Evolutionary conservation across 495 filamentous ascomycete genomes (phyloP), one percentile per base, ranked within the genome.

Genomic region (Zalerion maritima): DNA sequence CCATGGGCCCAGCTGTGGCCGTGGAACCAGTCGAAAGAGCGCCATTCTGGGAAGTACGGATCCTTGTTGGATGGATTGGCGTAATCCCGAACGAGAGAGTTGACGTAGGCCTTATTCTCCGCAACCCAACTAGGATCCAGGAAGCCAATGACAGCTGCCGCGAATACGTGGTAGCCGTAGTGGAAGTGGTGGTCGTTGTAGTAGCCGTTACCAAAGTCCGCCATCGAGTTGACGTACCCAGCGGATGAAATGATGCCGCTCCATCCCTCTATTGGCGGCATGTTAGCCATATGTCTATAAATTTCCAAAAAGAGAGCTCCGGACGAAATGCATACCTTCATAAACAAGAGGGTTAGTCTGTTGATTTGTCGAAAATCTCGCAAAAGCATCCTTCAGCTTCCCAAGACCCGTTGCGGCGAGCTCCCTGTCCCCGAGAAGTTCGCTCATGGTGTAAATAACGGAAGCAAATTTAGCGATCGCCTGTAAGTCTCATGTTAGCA

Each of bases 181-280:
- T 93, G 91, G 57, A 97, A 97, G 50, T 97, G 91, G 44, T 96
- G 91, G 45, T 97, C 89, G 45, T 94, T 94, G 62, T 93, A 94
- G 37, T 71, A 72, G 1, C 74, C 73, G 43, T 86, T 85, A 29
- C 83, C 83, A 46, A 86, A 89, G 43, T 91, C 82, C 22, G 52
- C 65, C 5, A 75, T 73, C 4, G 63, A 39, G 41, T 93, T 71
- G n/a, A 51, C 46, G 47, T 92, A 97, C 5, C 73, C 71, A 2
- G 80, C 83, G 5, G 73, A 71, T 4, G 80, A 86, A 9, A 94
- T 81, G 2, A 91, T 58, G 5, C 89, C 89, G 38, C 78, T 78
- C 87, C 87, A 96, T 8, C 67, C 67, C 18, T 60, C 55, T 59
- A 28, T 28, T n/a, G n/a, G n/a, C 4, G 24, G 7, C 13, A 35